phyloP scores from a whole-genome alignment of 2,329 filamentous ascomycete genomes.

The Trichoderma pleuroti region DNA sequence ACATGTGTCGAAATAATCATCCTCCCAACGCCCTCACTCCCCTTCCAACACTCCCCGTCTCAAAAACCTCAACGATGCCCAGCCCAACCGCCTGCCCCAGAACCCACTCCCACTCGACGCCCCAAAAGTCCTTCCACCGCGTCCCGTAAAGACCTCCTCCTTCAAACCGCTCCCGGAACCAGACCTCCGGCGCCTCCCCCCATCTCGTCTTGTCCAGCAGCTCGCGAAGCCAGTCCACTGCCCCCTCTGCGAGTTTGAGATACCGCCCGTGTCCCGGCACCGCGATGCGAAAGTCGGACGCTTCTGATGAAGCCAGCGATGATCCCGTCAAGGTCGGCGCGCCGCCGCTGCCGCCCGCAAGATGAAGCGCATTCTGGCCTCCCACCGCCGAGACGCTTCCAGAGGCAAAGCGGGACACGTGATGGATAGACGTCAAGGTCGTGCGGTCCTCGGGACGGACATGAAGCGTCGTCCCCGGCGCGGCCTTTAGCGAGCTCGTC shows the following conservation, averaged over 20 bases:
- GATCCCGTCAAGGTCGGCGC: constrained; percentile 30
- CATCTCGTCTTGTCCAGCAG: constrained; percentile 58
- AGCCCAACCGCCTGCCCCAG: constrained; percentile 67
- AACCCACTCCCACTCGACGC: constrained; percentile 68
- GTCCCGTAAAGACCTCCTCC: constrained; percentile 49
- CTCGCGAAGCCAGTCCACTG: constrained; percentile 58
- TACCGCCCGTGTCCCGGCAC: constrained; percentile 65
- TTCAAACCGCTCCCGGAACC: constrained; percentile 67
- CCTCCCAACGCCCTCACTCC: constrained; percentile 50
- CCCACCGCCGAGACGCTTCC: constrained; percentile 68
- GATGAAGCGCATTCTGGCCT: constrained; percentile 61
- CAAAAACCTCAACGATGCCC: constrained; percentile 69
- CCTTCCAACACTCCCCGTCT: constrained; percentile 69
- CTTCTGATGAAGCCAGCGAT: constrained; percentile 20
- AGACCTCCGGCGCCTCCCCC: constrained; percentile 59
- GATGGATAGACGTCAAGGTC: constrained; percentile 58
- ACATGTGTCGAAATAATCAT: not conserved
- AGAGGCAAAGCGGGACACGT: constrained; percentile 61
- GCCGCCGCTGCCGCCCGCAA: constrained; percentile 55
- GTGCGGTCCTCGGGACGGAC: constrained; percentile 52
- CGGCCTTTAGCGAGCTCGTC: constrained; percentile 42
- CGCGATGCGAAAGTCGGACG: constrained; percentile 49
- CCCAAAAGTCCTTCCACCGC: constrained; percentile 66
- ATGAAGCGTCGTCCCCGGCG: constrained; percentile 38
- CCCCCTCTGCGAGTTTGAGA: constrained; percentile 60